Conservation (phyloP, 139 green algal genomes). For the Deuterostichococcus epilithicus region DNA sequence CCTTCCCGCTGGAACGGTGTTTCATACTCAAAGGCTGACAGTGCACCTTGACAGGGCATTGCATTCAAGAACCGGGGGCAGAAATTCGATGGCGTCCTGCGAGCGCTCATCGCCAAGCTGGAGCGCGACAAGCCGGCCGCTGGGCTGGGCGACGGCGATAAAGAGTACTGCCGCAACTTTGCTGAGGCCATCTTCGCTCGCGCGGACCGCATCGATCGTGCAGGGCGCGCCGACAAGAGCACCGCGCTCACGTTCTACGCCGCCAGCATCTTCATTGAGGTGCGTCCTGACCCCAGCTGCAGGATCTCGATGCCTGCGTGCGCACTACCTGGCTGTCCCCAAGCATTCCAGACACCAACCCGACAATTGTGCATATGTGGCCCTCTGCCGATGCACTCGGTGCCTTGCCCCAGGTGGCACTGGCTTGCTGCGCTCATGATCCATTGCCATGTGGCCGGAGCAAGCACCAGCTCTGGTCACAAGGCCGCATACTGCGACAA, state of each 20-base stretch:
- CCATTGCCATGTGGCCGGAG: neutral
- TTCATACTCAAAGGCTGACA: neutral
- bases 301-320: neutral
- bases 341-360: neutral
- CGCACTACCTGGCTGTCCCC: neutral
- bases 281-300: constrained; percentile 15
- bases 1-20: too few species aligned
- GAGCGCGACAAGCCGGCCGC: constrained; percentile 56
- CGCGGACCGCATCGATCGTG: constrained; percentile 64
- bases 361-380: neutral
- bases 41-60: constrained; percentile 43
- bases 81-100: constrained; percentile 53
- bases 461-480: neutral
- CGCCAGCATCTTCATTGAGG: constrained; percentile 83
- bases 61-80: constrained; percentile 43
- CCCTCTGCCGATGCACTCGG: neutral
- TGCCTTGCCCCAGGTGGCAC: too few species aligned
- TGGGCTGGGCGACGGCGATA: constrained; percentile 28
- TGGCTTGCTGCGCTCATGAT: neutral
- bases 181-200: constrained; percentile 67
- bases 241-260: constrained; percentile 85
- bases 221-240: constrained; percentile 50
- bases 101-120: constrained; percentile 40
- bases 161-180: constrained; percentile 61
- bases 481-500: neutral